phyloP scores from a whole-genome alignment of 78 protist genomes.

The Creolimax fragrantissima region DNA sequence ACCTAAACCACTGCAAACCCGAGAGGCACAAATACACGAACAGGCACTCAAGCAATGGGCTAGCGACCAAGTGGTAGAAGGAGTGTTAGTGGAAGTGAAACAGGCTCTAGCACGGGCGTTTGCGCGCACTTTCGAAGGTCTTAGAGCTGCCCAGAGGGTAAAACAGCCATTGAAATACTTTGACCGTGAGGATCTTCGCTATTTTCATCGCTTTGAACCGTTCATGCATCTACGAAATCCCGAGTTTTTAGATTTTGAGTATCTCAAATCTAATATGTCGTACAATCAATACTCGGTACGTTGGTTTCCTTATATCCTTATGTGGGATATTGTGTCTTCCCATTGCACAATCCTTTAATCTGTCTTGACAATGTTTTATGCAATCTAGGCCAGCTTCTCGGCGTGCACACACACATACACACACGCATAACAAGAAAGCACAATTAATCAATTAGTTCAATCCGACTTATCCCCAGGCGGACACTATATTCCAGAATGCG shows the following conservation, averaged over 20 bases:
- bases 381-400: background rate
- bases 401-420: background rate
- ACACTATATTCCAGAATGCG: background rate
- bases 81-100: background rate
- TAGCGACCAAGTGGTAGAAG: too few species aligned
- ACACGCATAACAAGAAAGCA: background rate
- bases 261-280: background rate
- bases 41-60: too few species aligned
- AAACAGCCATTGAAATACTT: background rate
- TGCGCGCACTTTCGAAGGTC: background rate
- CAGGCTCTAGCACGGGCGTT: background rate
- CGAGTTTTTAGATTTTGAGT: background rate
- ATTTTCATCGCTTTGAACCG: background rate
- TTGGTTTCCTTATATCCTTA: background rate
- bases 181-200: background rate
- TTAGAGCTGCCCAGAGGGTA: background rate
- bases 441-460: background rate
- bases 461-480: background rate
- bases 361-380: too few species aligned
- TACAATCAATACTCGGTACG: background rate
- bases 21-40: too few species aligned
- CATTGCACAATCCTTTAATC: background rate
- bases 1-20: too few species aligned
- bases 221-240: background rate
- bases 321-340: background rate